Conservation (phyloP, 2,329 filamentous ascomycete species). For the Fonsecaea erecta region DNA sequence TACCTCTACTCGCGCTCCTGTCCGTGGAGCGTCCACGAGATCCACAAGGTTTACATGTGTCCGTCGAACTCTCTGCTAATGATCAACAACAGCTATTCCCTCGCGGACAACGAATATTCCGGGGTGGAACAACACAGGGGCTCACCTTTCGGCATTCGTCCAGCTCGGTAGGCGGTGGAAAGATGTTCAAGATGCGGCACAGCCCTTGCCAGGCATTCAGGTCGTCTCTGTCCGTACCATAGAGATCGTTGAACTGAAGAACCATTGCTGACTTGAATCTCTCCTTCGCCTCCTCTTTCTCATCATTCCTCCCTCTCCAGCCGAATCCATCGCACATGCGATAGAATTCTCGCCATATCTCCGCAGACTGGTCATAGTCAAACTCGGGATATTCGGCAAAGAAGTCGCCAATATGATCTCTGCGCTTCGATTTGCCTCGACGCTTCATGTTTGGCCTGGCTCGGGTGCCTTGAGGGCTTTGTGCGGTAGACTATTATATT, state of each 20-base stretch:
- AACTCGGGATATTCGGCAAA: constrained; percentile 24
- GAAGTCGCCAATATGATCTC: constrained; percentile 14
- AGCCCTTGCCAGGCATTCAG: constrained; percentile 33
- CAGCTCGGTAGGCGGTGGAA: not conserved
- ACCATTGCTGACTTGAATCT: constrained; percentile 35
- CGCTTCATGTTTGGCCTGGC: not conserved
- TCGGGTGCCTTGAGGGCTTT: not conserved
- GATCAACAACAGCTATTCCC: not conserved
- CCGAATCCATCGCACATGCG: constrained; percentile 24
- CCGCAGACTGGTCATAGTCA: constrained; percentile 18
- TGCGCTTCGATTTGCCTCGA: not conserved
- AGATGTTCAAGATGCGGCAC: constrained; percentile 11
- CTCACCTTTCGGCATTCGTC: not conserved
- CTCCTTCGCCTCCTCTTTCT: constrained; percentile 26
- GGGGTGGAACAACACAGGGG: not conserved
- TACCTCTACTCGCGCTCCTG: constrained; percentile 28
- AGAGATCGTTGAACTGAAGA: constrained; percentile 33
- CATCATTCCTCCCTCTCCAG: constrained; percentile 26
- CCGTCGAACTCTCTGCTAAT: constrained; percentile 27
- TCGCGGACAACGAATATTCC: not conserved
- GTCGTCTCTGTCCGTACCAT: constrained; percentile 32
- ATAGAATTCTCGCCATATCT: constrained; percentile 19
- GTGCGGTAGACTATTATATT: not conserved
- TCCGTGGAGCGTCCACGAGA: constrained; percentile 33
- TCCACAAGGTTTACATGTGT: constrained; percentile 38